phyloP scores from a whole-genome alignment of 257 asterid species.

The Solanum pimpinellifolium region DNA sequence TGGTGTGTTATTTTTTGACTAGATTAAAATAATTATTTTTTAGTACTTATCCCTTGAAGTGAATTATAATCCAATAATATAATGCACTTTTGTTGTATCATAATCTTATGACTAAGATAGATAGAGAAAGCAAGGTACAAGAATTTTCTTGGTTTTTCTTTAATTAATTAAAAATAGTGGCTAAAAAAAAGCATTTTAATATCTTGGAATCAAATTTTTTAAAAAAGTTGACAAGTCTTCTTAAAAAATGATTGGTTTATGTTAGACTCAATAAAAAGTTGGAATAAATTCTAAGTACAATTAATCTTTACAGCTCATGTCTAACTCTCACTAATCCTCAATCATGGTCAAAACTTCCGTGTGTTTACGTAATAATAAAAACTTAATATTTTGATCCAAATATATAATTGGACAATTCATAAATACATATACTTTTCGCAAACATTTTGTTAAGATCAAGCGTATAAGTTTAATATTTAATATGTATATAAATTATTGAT shows the following conservation, averaged over 20 bases:
- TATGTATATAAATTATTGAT: too few species aligned
- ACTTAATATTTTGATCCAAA: not conserved
- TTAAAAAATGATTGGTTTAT: not conserved
- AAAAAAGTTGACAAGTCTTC: not conserved
- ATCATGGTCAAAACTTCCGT: not conserved
- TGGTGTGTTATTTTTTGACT: not conserved
- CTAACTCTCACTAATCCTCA: not conserved
- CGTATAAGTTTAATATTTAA: too few species aligned
- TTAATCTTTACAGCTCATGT: not conserved
- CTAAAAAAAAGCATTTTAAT: not conserved
- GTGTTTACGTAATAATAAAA: not conserved
- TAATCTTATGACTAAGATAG: not conserved
- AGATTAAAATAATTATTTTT: not conserved
- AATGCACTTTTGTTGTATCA: not conserved
- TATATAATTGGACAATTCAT: not conserved
- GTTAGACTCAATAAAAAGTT: not conserved
- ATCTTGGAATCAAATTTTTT: not conserved
- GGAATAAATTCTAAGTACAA: not conserved
- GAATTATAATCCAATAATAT: not conserved
- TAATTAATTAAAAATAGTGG: not conserved
- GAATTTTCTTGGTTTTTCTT: not conserved
- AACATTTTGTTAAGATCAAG: too few species aligned
- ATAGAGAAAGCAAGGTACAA: not conserved
- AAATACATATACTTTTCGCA: too few species aligned
- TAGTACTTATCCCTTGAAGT: not conserved